Base-by-base conservation (phyloP, 768 basidiomycete species). In the Hemileccinum rubropunctum region DNA sequence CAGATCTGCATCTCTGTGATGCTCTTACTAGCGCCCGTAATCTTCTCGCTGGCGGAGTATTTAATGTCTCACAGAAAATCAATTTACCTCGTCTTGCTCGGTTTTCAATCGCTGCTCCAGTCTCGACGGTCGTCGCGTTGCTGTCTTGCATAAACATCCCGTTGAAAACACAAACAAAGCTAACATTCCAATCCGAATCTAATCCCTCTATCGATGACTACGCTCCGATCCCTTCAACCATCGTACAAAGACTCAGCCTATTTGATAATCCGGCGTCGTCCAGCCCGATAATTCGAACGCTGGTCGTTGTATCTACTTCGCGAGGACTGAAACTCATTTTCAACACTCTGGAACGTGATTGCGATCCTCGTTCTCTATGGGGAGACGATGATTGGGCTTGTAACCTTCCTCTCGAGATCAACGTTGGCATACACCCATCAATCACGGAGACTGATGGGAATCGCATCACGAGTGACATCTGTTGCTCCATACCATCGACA, bases 1-100 rank as follows among this genome's bases (percentile, higher is more conserved):
- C 59, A 42, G 53, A 56, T 12, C 63, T 76, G 1, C 59, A 68
- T 42, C 59, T 77, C 15, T 58, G 67, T 14, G 35, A 64, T 44
- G 58, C 61, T 12, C 58, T 73, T 7, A 61, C 68, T 4, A 54
- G 39, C 7, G 18, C 47, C 6, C 3, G 6, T 5, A 7, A 6
- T 5, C 15, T 26, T 36, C 18, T 27, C 27, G 17, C 45, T 6
- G 39, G 23, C 15, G 0, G 6, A 1, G 11, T 6, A 3, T 42
- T 10, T 26, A 4, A 46, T 11, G 11, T 20, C 35, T 45, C 27
- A n/a, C 39, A 15, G 23, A 46, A 30, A 28, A 14, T 34, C 27
- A 1, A 26, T 18, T n/a, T 57, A 15, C 34, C 42, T 4, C 30
- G 8, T n/a, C 57, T 60, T 3, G 47, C 47, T 36, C 38, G 40